Evolutionary conservation across 2,329 filamentous ascomycete genomes (phyloP), one percentile per base, ranked within the genome.

Genomic region (Fusarium tricinctum): DNA sequence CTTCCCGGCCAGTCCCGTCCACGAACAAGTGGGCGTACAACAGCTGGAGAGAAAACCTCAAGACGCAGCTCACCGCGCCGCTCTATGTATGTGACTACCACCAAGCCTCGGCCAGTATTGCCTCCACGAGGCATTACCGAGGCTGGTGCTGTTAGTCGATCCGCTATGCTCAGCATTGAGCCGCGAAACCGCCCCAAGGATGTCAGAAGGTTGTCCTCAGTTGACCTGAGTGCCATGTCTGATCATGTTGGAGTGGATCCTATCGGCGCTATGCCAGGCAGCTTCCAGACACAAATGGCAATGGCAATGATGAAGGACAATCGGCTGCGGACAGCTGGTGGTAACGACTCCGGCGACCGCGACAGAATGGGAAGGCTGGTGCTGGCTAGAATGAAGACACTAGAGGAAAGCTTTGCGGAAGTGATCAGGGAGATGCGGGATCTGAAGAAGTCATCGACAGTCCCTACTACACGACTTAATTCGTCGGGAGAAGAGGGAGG

Each of bases 361-460:
- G 91, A 92, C 74, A 87, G 92, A 40, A 91, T 94, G 86, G 89
- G 90, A 70, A 88, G 93, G 57, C 85, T 97, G 45, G 91, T 97
- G 79, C 83, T 97, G 45, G 93, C 93, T 10, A 85, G 93, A 33
- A 97, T 97, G 93, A 96, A 96, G 77, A 95, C 91, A 9, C 84
- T 98, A 3, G 94, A 98, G 77, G 93, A 97, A 79, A 91, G 94
- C 15, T 95, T 98, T 77, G 87, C 91, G 4, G 93, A 97, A 62
- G 90, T 97, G n/a, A 87, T 94, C 58, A 89, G 88, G 66, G 93
- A 96, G 78, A 90, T 97, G 77, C 89, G 92, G 65, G 88, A 89
- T 66, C 80, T 87, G 76, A 87, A 83, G 78, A 80, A 78, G 46
- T 81, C 79, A 39, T 82, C 80, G 30, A 82, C 80, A n/a, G 78